These are phyloP conservation scores for Aspergillus arachidicola DNA, from an alignment of 2,329 filamentous ascomycete genomes.

Conservation along the genomic window DNA sequence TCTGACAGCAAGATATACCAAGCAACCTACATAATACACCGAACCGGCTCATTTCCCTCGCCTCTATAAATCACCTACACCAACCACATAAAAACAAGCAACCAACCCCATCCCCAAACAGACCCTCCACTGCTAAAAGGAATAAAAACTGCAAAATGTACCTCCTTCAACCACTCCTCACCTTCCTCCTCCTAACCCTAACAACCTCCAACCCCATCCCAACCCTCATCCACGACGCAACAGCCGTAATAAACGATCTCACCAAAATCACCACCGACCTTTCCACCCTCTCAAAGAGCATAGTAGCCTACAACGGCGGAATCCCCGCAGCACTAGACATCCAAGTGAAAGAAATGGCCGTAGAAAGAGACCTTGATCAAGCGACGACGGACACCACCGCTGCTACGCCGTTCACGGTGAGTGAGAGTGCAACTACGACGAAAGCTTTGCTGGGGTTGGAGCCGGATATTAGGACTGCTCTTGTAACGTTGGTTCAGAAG, in stretches of 20 bases:
- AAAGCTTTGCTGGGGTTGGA: slow-evolving; percentile 7
- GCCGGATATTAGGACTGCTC: slow-evolving; percentile 9
- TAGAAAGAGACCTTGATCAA: slow-evolving; percentile 10
- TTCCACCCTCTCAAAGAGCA: not conserved
- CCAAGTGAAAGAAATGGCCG: slow-evolving; percentile 4
- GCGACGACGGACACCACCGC: slow-evolving; percentile 9
- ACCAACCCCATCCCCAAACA: not conserved
- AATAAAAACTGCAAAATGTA: slow-evolving; percentile 2
- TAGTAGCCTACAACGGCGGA: slow-evolving; percentile 11
- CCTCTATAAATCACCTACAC: not conserved
- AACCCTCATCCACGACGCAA: slow-evolving; percentile 1
- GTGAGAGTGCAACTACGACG: slow-evolving; percentile 13
- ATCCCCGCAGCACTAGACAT: not conserved
- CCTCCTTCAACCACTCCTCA: not conserved
- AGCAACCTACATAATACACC: not conserved
- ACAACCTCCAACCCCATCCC: not conserved
- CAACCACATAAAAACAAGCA: not conserved
- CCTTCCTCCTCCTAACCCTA: slow-evolving; percentile 5
- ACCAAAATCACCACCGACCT: slow-evolving; percentile 10
- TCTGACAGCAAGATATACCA: not conserved
- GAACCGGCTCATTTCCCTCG: not conserved
- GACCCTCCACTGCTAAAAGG: not conserved
- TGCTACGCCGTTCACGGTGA: slow-evolving; percentile 2
- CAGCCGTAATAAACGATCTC: slow-evolving; percentile 14
- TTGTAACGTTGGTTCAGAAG: slow-evolving; percentile 11